These are phyloP conservation scores for Acacia acuminata DNA, from an alignment of 306 rosid species.

Conservation along the genomic window DNA sequence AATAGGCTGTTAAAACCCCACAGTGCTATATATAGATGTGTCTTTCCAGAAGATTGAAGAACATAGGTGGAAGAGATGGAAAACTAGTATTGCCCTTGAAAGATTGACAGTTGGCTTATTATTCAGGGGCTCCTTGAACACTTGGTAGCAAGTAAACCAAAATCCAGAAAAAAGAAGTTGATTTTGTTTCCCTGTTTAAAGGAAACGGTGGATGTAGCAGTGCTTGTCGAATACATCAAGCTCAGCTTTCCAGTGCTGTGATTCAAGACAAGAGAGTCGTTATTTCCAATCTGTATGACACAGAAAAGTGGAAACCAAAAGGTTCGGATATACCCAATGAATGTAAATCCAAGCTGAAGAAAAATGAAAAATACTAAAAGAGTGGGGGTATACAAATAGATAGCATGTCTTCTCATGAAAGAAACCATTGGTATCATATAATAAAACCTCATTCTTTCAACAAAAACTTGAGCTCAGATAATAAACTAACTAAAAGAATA, in stretches of 20 bases:
- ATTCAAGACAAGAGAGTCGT: slow-evolving; percentile 22
- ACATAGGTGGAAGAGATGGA: slow-evolving; percentile 39
- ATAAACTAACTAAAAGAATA: neutral
- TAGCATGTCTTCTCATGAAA: neutral
- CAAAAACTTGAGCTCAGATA: neutral
- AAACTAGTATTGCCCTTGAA: slow-evolving; percentile 48
- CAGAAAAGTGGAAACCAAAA: neutral
- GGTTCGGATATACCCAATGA: slow-evolving; percentile 5
- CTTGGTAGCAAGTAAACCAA: slow-evolving; percentile 66
- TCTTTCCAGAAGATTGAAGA: slow-evolving; percentile 27
- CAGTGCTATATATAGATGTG: slow-evolving; percentile 23
- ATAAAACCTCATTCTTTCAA: neutral
- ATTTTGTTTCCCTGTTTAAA: slow-evolving; percentile 75
- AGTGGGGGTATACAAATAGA: neutral
- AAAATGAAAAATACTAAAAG: neutral
- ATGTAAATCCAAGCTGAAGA: neutral
- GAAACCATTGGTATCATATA: neutral
- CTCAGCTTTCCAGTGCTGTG: slow-evolving; percentile 53
- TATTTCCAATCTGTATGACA: slow-evolving; percentile 12
- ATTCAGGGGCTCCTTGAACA: slow-evolving; percentile 43
- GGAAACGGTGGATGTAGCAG: slow-evolving; percentile 72
- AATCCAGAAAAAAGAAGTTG: slow-evolving; percentile 64
- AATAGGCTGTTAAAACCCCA: slow-evolving; percentile 17
- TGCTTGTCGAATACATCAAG: slow-evolving; percentile 74
- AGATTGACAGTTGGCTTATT: slow-evolving; percentile 45